A percentile compares a stretch with the other conserved stretches of the same genome.
These are phyloP conservation scores for Lipomyces yarrowii DNA, from an alignment of 1,139 yeast genomes.

Conservation along the genomic window DNA sequence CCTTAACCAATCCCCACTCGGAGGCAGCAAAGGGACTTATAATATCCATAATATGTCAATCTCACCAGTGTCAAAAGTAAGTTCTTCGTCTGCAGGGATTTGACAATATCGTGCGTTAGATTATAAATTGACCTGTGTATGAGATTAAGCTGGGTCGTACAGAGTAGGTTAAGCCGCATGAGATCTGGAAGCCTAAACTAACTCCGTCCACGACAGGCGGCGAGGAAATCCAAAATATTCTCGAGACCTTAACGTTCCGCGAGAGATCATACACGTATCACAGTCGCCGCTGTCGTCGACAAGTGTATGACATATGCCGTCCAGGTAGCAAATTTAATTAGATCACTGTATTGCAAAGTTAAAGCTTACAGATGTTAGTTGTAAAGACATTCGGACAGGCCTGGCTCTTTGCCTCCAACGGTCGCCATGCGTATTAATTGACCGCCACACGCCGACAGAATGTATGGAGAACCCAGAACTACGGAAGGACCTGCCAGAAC, in stretches of 20 bases:
- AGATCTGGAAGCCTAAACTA: no score
- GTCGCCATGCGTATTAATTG: slow-evolving; percentile 92
- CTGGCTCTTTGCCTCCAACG: slow-evolving; percentile 93
- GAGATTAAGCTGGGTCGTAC: no score
- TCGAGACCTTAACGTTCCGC: not conserved
- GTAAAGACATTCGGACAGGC: slow-evolving; percentile 89
- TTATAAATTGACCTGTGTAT: not conserved
- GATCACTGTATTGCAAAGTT: not conserved
- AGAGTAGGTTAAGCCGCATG: no score
- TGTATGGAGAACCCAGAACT: slow-evolving; percentile 83
- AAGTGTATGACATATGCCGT: not conserved
- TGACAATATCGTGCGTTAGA: not conserved
- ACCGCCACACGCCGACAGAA: slow-evolving; percentile 85
- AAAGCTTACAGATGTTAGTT: slow-evolving; percentile 52
- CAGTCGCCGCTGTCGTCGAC: not conserved
- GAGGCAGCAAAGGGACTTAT: not conserved
- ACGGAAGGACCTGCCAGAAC: slow-evolving; percentile 75
- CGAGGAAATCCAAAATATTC: not conserved
- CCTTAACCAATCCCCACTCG: not conserved
- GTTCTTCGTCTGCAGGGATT: not conserved
- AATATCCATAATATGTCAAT: not conserved
- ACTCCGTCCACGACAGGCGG: not conserved
- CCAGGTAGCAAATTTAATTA: slow-evolving; percentile 20
- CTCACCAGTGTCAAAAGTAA: not conserved
- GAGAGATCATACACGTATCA: not conserved